Percentiles rank a stretch among this genome's conserved stretches.
Evolutionary conservation across 1,284 basidiomycete genomes (phyloP).

Genomic region (Ustanciosporium gigantosporum): DNA sequence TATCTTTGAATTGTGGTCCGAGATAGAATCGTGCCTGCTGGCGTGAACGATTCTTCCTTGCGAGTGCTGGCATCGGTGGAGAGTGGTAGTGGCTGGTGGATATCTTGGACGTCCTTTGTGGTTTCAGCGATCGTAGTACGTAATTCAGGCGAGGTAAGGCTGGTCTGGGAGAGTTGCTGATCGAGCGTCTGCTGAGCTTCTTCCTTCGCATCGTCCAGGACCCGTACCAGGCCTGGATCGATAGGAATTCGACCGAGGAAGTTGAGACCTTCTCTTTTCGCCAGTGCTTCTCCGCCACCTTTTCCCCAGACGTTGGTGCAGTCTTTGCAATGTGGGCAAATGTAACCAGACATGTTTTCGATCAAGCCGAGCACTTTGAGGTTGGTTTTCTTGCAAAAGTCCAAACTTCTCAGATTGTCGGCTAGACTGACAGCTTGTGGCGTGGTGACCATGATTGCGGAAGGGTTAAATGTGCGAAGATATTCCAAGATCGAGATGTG

Average conservation of each 20-base stretch:
- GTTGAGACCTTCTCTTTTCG: slow-evolving; percentile 71
- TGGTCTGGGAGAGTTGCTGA: background rate
- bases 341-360: slow-evolving; percentile 99
- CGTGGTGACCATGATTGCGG: slow-evolving; percentile 89
- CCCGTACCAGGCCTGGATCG: slow-evolving; percentile 84
- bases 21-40: slow-evolving; percentile 45
- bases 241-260: slow-evolving; percentile 92
- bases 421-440: slow-evolving; percentile 94
- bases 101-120: background rate
- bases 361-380: slow-evolving; percentile 90
- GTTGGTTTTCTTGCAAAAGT: slow-evolving; percentile 84
- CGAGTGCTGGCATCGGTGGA: background rate
- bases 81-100: background rate
- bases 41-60: slow-evolving; percentile 1
- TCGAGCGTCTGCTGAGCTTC: slow-evolving; percentile 20
- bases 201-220: slow-evolving; percentile 74
- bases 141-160: too few relatives aligned
- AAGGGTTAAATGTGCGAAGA: slow-evolving; percentile 70
- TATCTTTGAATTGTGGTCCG: slow-evolving; percentile 53
- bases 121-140: background rate
- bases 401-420: slow-evolving; percentile 93
- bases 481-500: slow-evolving; percentile 94
- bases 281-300: slow-evolving; percentile 79
- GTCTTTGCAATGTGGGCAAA: slow-evolving; percentile 82
- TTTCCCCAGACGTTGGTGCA: slow-evolving; percentile 92